phyloP scores from a whole-genome alignment of 2,329 filamentous ascomycete species.

The Sporothrix curviconia region DNA sequence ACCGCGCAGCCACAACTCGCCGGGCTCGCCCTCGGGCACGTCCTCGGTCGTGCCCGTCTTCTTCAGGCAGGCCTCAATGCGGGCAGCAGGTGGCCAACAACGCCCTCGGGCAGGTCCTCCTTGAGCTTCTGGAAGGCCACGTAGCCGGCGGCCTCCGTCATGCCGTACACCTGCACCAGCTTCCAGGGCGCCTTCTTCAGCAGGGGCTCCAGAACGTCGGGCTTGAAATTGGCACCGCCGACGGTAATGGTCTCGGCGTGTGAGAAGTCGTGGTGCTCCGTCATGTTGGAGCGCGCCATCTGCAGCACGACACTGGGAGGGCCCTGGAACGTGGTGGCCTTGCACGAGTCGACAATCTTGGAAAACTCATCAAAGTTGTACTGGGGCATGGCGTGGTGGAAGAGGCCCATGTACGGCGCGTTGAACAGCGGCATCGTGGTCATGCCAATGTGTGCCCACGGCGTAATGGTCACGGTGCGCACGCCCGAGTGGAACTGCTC shows the following conservation, averaged over 20 bases:
- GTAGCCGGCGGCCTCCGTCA: conserved; percentile 39
- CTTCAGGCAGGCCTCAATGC: conserved; percentile 34
- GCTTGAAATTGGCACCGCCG: conserved; percentile 31
- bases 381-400: conserved; percentile 37
- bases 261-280: conserved; percentile 32
- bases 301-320: conserved; percentile 33
- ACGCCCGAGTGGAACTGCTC: conserved; percentile 29
- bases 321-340: conserved; percentile 34
- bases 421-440: conserved; percentile 39
- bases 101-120: conserved; percentile 28
- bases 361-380: conserved; percentile 32
- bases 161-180: conserved; percentile 38
- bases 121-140: conserved; percentile 34
- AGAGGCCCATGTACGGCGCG: conserved; percentile 37
- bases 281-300: conserved; percentile 32
- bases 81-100: conserved; percentile 32
- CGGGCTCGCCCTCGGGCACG: conserved; percentile 20
- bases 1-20: conserved; percentile 35
- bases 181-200: conserved; percentile 30
- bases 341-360: conserved; percentile 29
- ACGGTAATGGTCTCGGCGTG: conserved; percentile 31
- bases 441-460: conserved; percentile 39
- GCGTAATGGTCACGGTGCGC: conserved; percentile 35
- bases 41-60: conserved; percentile 28
- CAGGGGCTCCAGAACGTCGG: conserved; percentile 28